phyloP scores from a whole-genome alignment of 2,329 filamentous ascomycete genomes.

The Aureobasidium namibiae region DNA sequence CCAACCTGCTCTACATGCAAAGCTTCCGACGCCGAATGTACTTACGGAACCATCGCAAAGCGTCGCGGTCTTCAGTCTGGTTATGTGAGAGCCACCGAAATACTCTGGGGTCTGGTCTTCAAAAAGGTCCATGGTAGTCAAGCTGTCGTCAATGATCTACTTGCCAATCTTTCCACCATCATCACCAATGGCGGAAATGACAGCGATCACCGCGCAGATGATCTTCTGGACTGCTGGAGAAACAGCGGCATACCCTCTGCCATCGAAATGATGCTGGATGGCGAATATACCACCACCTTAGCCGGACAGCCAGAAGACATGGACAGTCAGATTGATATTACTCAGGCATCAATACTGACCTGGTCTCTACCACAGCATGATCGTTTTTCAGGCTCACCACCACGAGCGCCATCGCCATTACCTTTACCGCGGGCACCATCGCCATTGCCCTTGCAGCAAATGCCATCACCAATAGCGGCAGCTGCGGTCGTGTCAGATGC shows the following conservation, averaged over 20 bases:
- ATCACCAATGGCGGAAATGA: slow-evolving; percentile 49
- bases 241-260: slow-evolving; percentile 3
- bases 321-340: neutral
- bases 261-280: neutral
- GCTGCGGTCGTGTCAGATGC: neutral
- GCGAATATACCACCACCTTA: neutral
- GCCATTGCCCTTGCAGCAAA: neutral
- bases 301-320: neutral
- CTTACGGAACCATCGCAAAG: slow-evolving; percentile 64
- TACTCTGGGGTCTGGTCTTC: slow-evolving; percentile 60
- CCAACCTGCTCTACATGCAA: slow-evolving; percentile 61
- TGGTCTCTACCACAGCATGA: slow-evolving; percentile 53
- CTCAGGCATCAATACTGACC: neutral
- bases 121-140: slow-evolving; percentile 52
- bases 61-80: slow-evolving; percentile 74
- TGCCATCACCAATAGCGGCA: neutral
- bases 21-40: slow-evolving; percentile 55
- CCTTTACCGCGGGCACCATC: too few species aligned
- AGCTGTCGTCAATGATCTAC: neutral
- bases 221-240: neutral
- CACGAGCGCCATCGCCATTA: too few species aligned
- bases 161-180: neutral
- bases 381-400: slow-evolving; percentile 24
- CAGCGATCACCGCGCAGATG: neutral
- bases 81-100: slow-evolving; percentile 65